Evolutionary conservation across 2,329 filamentous ascomycete species (phyloP).

Genomic region (Ilyonectria robusta): DNA sequence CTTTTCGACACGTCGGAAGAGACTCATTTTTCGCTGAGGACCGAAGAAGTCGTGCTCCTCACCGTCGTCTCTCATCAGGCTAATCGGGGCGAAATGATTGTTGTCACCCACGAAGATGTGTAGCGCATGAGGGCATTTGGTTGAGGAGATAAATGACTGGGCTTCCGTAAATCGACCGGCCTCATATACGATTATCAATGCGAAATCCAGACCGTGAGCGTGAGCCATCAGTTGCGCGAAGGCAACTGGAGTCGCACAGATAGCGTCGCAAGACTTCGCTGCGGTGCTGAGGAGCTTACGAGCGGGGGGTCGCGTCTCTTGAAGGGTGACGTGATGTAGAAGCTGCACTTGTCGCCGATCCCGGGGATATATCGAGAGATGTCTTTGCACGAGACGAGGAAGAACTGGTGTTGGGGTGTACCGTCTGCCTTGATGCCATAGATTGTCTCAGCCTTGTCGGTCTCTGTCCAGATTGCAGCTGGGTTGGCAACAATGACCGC

Average conservation of each 20-base stretch:
- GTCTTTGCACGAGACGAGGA: too few species aligned
- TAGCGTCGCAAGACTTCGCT: neutral
- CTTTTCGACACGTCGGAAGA: neutral
- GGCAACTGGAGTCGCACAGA: neutral
- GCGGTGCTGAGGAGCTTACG: too few species aligned
- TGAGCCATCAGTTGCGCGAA: neutral
- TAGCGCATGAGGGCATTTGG: neutral
- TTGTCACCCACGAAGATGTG: neutral
- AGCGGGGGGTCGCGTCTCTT: too few species aligned
- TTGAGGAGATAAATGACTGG: neutral
- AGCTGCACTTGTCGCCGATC: too few species aligned
- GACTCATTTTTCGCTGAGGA: neutral
- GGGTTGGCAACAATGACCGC: too few species aligned
- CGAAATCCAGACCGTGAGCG: neutral
- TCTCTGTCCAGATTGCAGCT: too few species aligned
- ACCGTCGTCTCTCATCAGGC: neutral
- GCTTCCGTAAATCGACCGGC: neutral
- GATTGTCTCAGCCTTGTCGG: too few species aligned
- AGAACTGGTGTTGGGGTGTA: too few species aligned
- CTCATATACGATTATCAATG: too few species aligned
- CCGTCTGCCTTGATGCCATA: too few species aligned
- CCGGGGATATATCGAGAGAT: too few species aligned
- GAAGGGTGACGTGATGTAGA: too few species aligned
- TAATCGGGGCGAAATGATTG: neutral
- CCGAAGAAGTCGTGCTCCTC: neutral